phyloP scores from a whole-genome alignment of 2,329 filamentous ascomycete species.

The Cladosporium sp. region DNA sequence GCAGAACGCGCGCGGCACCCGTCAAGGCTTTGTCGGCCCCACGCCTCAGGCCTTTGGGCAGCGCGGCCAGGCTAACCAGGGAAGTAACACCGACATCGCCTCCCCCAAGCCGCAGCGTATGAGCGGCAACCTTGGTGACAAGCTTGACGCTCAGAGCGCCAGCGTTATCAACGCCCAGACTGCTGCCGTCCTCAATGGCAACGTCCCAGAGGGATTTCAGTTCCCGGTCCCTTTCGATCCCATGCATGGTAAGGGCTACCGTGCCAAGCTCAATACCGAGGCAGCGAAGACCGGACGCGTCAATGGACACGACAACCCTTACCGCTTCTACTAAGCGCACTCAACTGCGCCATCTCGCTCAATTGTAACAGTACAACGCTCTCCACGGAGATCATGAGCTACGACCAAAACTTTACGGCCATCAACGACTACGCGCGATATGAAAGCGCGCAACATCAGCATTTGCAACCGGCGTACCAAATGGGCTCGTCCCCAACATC shows the following conservation, averaged over 20 bases:
- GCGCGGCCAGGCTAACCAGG: constrained; percentile 2
- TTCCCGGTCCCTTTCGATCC: background rate
- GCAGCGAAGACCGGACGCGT: background rate
- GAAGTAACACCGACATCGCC: constrained; percentile 18
- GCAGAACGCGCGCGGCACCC: constrained; percentile 22
- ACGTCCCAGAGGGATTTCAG: background rate
- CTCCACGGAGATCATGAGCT: constrained; percentile 10
- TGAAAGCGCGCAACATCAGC: constrained; percentile 7
- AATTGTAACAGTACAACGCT: constrained; percentile 11
- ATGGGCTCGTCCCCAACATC: background rate
- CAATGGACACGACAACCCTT: constrained; percentile 3
- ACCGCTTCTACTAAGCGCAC: constrained; percentile 9
- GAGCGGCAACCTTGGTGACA: constrained; percentile 17
- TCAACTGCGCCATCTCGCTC: background rate
- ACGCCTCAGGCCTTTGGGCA: constrained; percentile 19
- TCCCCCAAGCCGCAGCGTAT: constrained; percentile 27
- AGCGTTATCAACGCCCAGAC: background rate
- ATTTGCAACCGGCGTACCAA: constrained; percentile 6
- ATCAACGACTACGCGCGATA: constrained; percentile 6
- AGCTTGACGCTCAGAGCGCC: constrained; percentile 9
- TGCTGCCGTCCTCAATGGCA: background rate
- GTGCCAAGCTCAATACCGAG: constrained; percentile 1
- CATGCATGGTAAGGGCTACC: background rate
- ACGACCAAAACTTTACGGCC: constrained; percentile 9
- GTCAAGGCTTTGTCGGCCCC: constrained; percentile 24